Base-by-base conservation (phyloP, 2,329 filamentous ascomycete genomes). In the Coccinonectria pachysandricola region DNA sequence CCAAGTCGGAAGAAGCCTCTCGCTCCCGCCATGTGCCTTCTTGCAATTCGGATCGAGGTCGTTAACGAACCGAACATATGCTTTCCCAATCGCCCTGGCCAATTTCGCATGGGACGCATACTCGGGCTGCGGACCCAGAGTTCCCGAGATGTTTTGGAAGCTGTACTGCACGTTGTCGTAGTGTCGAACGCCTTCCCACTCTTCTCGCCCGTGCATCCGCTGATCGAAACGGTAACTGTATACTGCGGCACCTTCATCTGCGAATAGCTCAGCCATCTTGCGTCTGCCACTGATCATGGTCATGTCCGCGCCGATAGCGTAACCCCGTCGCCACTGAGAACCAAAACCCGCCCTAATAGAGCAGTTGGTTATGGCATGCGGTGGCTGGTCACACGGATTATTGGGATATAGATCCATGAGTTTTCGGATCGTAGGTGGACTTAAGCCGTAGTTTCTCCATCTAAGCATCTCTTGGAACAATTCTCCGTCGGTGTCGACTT, bases 191-290 rank as follows among this genome's bases (percentile, higher is more conserved):
- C 60, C 62, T 6, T 54, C 52, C 33, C 56, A 54, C 9, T 51
- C 49, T 3, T 41, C 37, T 6, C 55, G 50, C 32, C 59, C 55
- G 50, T 59, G 65, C 12, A 53, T 45, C n/a, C 50, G 47, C 30
- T 62, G 62, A 37, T 67, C 62, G 29, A 68, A 67, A 2, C 63
- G 59, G 45, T 67, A 68, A 32, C 58, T 62, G 35, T 57, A 68
- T 1, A 65, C 59, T 4, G 49, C 31, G 11, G 49, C 35, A 2
- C 46, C 46, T 1, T 40, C 48, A 4, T 37, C 33, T 1, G 59
- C 40, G 30, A 53, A 64, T 3, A 59, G 40, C 35, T 65, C 55
- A 9, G 56, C 58, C 44, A 63, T 55, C 28, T 58, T 59, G 15
- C 64, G 53, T 2, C 63, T 50, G 8, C 59, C 58, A 2, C 59